Evolutionary conservation across 2,329 filamentous ascomycete species (phyloP), one percentile per base, ranked within the genome.

Genomic region (Herpotrichia juniperi): DNA sequence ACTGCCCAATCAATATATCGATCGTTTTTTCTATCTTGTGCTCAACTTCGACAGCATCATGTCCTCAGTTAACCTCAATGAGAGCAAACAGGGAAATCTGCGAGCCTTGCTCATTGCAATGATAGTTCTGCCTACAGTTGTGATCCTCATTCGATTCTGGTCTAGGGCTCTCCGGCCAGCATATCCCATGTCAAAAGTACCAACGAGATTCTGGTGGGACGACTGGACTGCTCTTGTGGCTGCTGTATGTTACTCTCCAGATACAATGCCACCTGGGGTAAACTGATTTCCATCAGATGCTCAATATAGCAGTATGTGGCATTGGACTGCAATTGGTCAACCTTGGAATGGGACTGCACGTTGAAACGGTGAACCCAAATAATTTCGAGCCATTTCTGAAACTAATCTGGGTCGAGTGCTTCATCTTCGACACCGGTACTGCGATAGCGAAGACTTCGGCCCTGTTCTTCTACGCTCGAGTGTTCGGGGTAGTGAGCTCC

Each of bases 121-220:
- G 21, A 30, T 51, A 7, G 25, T 42, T 21, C 6, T 51, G n/a
- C 39, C 42, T 11, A 22, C 26, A n/a, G 16, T 21, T 5, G 21
- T 25, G 6, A 22, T 51, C 7, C n/a, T 22, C 16, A 14, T 51
- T 11, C 49, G 49, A n/a, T 51, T 51, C 24, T 46, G 42, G 42
- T 46, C 44, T 32, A 43, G 49, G 17, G 12, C 44, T 28, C 25
- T 51, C n/a, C 11, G 16, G 10, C 12, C 11, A 32, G 5, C 11
- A 9, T 16, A 16, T 24, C 17, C 8, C 7, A 6, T 12, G 39
- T 19, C 22, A 31, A 12, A 30, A 16, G n/a, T 9, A 3, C 14
- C 21, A 34, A 24, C 42, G 22, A 10, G 32, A 12, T 30, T 51
- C 19, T 51, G 43, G 49, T 51, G 49, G 49, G 49, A 51, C 28